Percentiles rank a stretch among this genome's conserved stretches.
Evolutionary conservation across 2,329 filamentous ascomycete genomes (phyloP).

Genomic region (Drechslerella dactyloides): DNA sequence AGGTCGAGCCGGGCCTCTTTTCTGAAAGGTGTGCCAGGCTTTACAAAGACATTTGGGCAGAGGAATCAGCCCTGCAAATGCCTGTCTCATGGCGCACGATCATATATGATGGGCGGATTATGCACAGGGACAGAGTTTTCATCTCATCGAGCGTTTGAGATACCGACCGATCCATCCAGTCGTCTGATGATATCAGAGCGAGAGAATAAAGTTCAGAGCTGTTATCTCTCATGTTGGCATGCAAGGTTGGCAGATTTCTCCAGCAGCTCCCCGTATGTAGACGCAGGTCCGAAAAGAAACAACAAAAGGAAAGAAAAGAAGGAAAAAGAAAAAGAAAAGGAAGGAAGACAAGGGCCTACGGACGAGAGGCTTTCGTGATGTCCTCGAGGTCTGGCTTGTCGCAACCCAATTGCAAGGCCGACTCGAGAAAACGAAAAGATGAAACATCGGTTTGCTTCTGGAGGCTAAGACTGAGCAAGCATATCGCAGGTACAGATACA

Average conservation of each 20-base stretch:
- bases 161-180: background rate
- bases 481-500: background rate
- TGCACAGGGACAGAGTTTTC: background rate
- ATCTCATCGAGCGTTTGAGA: background rate
- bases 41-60: background rate
- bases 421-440: background rate
- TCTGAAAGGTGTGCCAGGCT: background rate
- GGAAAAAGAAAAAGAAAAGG: no score
- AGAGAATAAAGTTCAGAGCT: background rate
- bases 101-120: background rate
- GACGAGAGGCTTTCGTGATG: background rate
- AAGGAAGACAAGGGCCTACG: background rate
- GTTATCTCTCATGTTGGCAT: conserved; percentile 1
- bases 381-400: background rate
- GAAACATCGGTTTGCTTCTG: background rate
- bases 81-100: background rate
- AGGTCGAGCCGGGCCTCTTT: background rate
- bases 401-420: background rate
- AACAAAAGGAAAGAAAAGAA: no score
- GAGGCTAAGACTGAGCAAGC: background rate
- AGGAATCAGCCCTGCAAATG: background rate
- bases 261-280: conserved; percentile 1
- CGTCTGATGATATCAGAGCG: no score
- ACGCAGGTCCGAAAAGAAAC: conserved; percentile 1
- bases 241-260: conserved; percentile 5